Conservation (phyloP, 228 moss, liverwort and hornwort genomes). For the Sphagnum magellanicum region DNA sequence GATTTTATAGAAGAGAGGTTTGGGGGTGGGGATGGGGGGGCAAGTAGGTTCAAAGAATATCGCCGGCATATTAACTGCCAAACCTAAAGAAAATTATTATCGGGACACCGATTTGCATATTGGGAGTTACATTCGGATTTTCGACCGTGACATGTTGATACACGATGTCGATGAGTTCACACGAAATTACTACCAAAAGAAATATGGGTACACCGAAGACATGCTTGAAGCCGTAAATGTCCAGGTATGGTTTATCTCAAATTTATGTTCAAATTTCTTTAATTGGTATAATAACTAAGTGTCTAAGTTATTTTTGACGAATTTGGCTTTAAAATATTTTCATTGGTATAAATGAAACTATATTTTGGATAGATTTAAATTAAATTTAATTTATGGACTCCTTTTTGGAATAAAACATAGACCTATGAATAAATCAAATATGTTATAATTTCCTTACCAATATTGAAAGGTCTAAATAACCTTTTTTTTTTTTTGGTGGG, state of each 20-base stretch:
- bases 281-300: not conserved
- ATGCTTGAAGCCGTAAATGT: slow-evolving; percentile 73
- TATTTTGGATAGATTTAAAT: no score
- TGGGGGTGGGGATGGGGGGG: not conserved
- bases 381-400: no score
- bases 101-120: slow-evolving; percentile 70
- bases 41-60: slow-evolving; percentile 66
- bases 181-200: slow-evolving; percentile 66
- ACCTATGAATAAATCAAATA: no score
- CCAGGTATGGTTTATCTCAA: slow-evolving; percentile 27
- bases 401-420: no score
- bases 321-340: no score
- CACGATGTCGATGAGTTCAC: slow-evolving; percentile 92
- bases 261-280: not conserved
- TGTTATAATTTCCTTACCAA: no score
- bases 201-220: slow-evolving; percentile 70
- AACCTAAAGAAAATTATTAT: slow-evolving; percentile 70
- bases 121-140: slow-evolving; percentile 83
- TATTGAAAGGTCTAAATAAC: no score
- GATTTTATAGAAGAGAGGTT: not conserved
- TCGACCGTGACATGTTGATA: slow-evolving; percentile 71
- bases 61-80: slow-evolving; percentile 40
- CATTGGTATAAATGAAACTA: no score
- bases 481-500: no score
- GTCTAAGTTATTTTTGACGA: not conserved